These are phyloP conservation scores for Stagonosporopsis cucurbitacearum DNA, from an alignment of 2,329 filamentous ascomycete genomes.

Conservation along the genomic window DNA sequence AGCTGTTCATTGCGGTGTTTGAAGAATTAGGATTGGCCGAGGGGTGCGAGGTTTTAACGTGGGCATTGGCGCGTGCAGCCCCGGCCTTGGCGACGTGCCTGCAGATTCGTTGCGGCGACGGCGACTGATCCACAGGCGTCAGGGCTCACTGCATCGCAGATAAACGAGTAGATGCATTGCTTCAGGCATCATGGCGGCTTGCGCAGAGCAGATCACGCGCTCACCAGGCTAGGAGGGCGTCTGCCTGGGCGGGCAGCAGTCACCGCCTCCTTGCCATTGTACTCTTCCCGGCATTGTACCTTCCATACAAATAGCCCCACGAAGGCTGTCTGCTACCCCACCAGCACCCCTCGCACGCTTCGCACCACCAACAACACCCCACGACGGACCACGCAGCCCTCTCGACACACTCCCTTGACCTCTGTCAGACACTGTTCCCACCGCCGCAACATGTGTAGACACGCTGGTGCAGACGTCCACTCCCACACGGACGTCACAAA, in stretches of 20 bases:
- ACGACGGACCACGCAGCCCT: slow-evolving; percentile 29
- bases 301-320: slow-evolving; percentile 36
- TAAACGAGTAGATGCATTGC: slow-evolving; percentile 41
- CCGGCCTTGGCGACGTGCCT: slow-evolving; percentile 20
- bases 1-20: slow-evolving; percentile 44
- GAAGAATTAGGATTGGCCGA: slow-evolving; percentile 21
- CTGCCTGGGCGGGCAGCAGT: slow-evolving; percentile 13
- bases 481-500: slow-evolving; percentile 66
- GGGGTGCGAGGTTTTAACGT: slow-evolving; percentile 14
- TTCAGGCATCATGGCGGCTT: slow-evolving; percentile 43
- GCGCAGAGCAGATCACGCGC: slow-evolving; percentile 30
- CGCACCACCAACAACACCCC: slow-evolving; percentile 31
- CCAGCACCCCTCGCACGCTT: slow-evolving; percentile 27
- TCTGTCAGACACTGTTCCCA: slow-evolving; percentile 71
- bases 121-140: slow-evolving; percentile 16
- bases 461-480: slow-evolving; percentile 62
- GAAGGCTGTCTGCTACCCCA: slow-evolving; percentile 38
- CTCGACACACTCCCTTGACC: slow-evolving; percentile 27
- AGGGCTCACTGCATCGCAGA: slow-evolving; percentile 23
- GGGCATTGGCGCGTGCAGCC: slow-evolving; percentile 14
- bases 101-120: slow-evolving; percentile 15
- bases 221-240: slow-evolving; percentile 13
- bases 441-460: slow-evolving; percentile 75
- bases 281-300: slow-evolving; percentile 18
- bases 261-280: slow-evolving; percentile 32